Conservation (phyloP, 257 asterid species). For the Schizonepeta tenuifolia region DNA sequence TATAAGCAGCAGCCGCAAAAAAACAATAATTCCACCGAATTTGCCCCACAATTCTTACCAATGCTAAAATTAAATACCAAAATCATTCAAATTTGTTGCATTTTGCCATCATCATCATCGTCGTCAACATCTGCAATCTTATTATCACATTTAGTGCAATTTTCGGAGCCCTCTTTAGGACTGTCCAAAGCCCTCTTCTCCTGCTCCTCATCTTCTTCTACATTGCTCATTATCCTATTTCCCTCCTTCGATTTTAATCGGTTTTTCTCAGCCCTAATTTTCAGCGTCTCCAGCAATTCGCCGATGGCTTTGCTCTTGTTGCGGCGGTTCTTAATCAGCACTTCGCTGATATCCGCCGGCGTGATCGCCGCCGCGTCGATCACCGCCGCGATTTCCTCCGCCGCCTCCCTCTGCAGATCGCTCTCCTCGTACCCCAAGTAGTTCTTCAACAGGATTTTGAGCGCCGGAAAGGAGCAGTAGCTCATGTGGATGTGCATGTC, state of each 20-base stretch:
- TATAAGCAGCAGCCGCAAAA: conserved; percentile 15
- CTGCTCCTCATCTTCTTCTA: conserved; percentile 44
- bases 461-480: conserved; percentile 61
- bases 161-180: conserved; percentile 40
- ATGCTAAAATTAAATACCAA: background rate
- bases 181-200: conserved; percentile 73
- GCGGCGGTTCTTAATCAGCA: conserved; percentile 76
- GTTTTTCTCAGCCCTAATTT: conserved; percentile 51
- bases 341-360: conserved; percentile 93
- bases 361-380: conserved; percentile 75
- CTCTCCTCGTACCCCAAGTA: conserved; percentile 60
- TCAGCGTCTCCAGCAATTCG: conserved; percentile 60
- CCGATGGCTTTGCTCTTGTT: conserved; percentile 54
- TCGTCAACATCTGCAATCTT: background rate
- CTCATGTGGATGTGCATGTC: conserved; percentile 97
- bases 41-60: background rate
- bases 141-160: conserved; percentile 27
- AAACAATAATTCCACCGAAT: conserved; percentile 27
- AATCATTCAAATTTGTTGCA: conserved; percentile 8
- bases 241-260: conserved; percentile 10
- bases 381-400: conserved; percentile 49
- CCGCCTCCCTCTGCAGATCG: conserved; percentile 44
- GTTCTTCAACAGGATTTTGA: conserved; percentile 74
- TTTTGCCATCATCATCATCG: conserved; percentile 29
- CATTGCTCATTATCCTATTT: conserved; percentile 6